A percentile compares a stretch with the other conserved stretches of the same genome.
phyloP scores from a whole-genome alignment of 768 basidiomycete species.

The Lyophyllum atratum region DNA sequence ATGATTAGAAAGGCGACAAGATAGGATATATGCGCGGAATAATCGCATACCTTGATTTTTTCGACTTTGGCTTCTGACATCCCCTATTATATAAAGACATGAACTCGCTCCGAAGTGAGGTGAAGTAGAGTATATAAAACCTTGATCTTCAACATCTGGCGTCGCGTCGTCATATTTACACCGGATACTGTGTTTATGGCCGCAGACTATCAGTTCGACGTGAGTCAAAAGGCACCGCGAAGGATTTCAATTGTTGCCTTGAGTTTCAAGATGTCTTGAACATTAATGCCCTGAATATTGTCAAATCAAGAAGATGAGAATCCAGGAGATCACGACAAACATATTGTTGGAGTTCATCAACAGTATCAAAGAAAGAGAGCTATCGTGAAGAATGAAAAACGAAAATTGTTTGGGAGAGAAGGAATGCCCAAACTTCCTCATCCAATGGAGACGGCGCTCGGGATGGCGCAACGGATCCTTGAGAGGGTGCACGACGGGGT shows the following conservation, averaged over 20 bases:
- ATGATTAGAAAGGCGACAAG: background rate
- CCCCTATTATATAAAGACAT: constrained; percentile 59
- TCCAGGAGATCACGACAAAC: constrained; percentile 36
- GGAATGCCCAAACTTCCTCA: constrained; percentile 32
- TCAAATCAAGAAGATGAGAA: constrained; percentile 1
- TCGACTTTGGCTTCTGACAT: constrained; percentile 98
- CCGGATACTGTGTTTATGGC: constrained; percentile 85
- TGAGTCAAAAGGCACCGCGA: background rate
- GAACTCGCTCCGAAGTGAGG: constrained; percentile 17
- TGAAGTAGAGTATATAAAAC: constrained; percentile 37
- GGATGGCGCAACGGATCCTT: constrained; percentile 46
- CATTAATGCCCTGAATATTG: constrained; percentile 78
- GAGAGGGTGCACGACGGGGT: constrained; percentile 54
- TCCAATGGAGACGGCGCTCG: constrained; percentile 53
- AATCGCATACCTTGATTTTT: constrained; percentile 75
- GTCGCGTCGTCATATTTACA: constrained; percentile 88
- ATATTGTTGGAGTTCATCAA: constrained; percentile 87
- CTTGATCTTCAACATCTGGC: constrained; percentile 93
- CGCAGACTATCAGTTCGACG: constrained; percentile 51
- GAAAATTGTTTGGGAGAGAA: background rate
- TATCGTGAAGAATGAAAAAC: constrained; percentile 25
- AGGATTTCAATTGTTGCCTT: constrained; percentile 54
- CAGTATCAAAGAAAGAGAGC: constrained; percentile 69
- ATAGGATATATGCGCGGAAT: constrained; percentile 4
- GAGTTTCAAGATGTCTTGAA: constrained; percentile 93